phyloP scores from a whole-genome alignment of 2,329 filamentous ascomycete species.

The Beauveria sp. region DNA sequence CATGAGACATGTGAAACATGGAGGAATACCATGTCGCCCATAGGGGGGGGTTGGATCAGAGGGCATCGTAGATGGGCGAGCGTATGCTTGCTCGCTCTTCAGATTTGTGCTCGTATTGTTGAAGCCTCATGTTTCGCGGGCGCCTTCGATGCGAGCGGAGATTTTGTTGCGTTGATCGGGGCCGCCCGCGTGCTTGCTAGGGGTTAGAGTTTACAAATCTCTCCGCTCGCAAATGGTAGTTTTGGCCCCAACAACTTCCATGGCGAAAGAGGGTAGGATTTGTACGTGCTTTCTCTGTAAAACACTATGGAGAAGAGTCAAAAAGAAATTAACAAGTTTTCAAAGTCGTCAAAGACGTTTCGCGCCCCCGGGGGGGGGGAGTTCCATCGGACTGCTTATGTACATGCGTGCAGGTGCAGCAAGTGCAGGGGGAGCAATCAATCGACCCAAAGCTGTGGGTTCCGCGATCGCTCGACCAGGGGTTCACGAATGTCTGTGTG shows the following conservation, averaged over 20 bases:
- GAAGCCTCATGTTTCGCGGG: no score
- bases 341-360: conserved; percentile 3
- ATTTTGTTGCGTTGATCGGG: no score
- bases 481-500: neutral
- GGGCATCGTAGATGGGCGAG: no score
- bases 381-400: neutral
- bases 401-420: neutral
- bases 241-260: neutral
- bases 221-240: neutral
- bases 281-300: neutral
- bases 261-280: neutral
- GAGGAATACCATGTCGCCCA: no score
- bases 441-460: conserved; percentile 7
- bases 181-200: neutral
- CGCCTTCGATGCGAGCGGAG: no score
- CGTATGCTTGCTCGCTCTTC: no score
- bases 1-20: no score
- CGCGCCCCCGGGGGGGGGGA: neutral
- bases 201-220: neutral
- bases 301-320: neutral
- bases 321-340: conserved; percentile 11
- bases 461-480: neutral
- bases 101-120: no score
- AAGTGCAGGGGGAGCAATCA: neutral
- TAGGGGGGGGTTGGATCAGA: no score